Evolutionary conservation across 2,329 filamentous ascomycete species (phyloP), one percentile per base, ranked within the genome.

Genomic region (Aureobasidium namibiae): DNA sequence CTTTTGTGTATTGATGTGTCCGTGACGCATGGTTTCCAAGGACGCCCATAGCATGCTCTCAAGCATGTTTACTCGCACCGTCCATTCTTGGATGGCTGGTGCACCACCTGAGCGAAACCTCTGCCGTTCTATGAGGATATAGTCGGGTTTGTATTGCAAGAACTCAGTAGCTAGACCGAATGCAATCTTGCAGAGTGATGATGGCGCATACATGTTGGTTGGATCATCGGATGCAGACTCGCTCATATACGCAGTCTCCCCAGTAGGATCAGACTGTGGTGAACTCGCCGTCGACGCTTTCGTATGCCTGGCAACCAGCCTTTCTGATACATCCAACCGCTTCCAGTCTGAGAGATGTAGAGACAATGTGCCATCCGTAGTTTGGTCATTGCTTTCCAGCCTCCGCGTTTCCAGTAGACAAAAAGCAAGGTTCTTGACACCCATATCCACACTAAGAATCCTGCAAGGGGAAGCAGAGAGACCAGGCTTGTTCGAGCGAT

Each of bases 361-460:
- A 24, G 61, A 31, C 4, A 53, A 41, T 6, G 31, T 45, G 4
- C 24, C 39, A 7, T 34, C 31, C 18, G 18, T 23, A 3, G n/a
- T 14, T 26, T 36, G 18, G 4, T n/a, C 29, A 33, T 34, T 21
- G 8, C 16, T 6, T 6, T 13, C 18, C 34, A n/a, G 11, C 31
- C 26, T 61, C 60, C 36, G 46, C 42, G 64, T 61, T 57, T 68
- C 64, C 39, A 71, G 29, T 8, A 89, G 78, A 63, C 87, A 88
- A 69, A 84, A 90, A 1, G 89, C 89, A 4, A 95, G 76, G 69
- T 95, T 95, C 44, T 83, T 84, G 64, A 95, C 88, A 4, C 90
- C 90, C 83, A 94, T 87, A 70, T 95, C 90, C 62, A 95, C 87
- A 68, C 88, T 92, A 34, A 94, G 71, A 24, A 94, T 78, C 44